Conservation (phyloP, 2,329 filamentous ascomycete genomes). For the Pseudopyricularia cyperi region DNA sequence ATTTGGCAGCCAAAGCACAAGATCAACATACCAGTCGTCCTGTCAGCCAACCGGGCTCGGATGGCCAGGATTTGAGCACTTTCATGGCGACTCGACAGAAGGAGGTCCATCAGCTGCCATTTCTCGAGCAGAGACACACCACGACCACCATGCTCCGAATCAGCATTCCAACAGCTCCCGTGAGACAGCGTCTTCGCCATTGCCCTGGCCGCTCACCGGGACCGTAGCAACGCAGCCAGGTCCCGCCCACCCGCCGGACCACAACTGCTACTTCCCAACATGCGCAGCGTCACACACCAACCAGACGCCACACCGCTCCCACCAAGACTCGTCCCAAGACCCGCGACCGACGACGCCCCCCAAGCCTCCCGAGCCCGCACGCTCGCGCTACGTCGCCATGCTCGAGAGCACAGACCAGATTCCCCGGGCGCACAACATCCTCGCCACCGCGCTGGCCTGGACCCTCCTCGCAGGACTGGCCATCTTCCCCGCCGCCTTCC, state of each 20-base stretch:
- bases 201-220: too few relatives aligned
- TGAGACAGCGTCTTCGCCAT: too few relatives aligned
- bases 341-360: not conserved
- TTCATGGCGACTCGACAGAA: too few relatives aligned
- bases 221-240: too few relatives aligned
- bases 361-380: constrained; percentile 2
- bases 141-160: too few relatives aligned
- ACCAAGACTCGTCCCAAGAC: not conserved
- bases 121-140: too few relatives aligned
- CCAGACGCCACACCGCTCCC: not conserved
- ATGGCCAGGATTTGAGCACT: too few relatives aligned
- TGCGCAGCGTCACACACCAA: not conserved
- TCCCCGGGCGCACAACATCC: constrained; percentile 30
- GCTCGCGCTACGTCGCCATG: constrained; percentile 28
- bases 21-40: not conserved
- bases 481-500: constrained; percentile 38
- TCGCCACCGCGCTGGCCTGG: constrained; percentile 31
- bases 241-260: not conserved
- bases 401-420: constrained; percentile 32
- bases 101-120: too few relatives aligned
- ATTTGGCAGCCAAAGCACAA: not conserved
- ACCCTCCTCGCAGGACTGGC: constrained; percentile 39
- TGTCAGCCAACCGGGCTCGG: too few relatives aligned
- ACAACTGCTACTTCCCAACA: not conserved
- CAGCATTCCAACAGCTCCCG: too few relatives aligned